A percentile compares a stretch with the other conserved stretches of the same genome.
Conservation (phyloP, 306 rosid genomes). For the Pueraria montana region DNA sequence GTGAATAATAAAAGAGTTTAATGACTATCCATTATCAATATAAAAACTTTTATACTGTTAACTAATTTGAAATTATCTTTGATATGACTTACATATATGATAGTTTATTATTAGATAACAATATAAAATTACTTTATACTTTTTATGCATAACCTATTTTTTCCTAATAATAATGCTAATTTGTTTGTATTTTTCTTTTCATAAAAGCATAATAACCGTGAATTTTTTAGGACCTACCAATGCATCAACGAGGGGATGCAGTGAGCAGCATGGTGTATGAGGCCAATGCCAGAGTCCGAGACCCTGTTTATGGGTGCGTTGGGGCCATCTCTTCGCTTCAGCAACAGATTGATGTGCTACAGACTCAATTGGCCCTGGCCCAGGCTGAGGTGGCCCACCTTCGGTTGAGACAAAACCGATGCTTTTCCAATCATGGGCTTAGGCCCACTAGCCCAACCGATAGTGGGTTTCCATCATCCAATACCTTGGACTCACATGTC, state of each 20-base stretch:
- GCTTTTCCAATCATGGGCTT: constrained; percentile 55
- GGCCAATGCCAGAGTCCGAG: constrained; percentile 87
- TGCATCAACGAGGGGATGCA: constrained; percentile 84
- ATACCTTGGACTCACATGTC: constrained; percentile 57
- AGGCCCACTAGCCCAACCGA: constrained; percentile 72
- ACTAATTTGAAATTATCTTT: too few relatives aligned
- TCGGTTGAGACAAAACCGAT: constrained; percentile 59
- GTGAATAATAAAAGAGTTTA: too few relatives aligned
- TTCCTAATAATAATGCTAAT: not conserved
- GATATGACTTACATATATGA: too few relatives aligned
- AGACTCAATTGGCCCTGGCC: constrained; percentile 83
- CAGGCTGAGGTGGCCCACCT: constrained; percentile 94
- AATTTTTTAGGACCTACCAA: constrained; percentile 69
- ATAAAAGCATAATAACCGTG: not conserved
- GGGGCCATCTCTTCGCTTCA: constrained; percentile 90
- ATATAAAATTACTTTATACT: too few relatives aligned
- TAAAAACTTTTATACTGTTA: too few relatives aligned
- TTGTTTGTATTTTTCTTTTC: not conserved
- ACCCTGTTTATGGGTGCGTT: constrained; percentile 89
- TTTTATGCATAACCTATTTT: too few relatives aligned
- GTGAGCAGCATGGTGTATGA: constrained; percentile 94
- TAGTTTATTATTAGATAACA: too few relatives aligned
- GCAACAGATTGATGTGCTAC: constrained; percentile 77
- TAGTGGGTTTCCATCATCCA: constrained; percentile 71
- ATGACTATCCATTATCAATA: too few relatives aligned